Base-by-base conservation (phyloP, 192 early-diverging fungal genomes). In the Backusella macrospora region DNA sequence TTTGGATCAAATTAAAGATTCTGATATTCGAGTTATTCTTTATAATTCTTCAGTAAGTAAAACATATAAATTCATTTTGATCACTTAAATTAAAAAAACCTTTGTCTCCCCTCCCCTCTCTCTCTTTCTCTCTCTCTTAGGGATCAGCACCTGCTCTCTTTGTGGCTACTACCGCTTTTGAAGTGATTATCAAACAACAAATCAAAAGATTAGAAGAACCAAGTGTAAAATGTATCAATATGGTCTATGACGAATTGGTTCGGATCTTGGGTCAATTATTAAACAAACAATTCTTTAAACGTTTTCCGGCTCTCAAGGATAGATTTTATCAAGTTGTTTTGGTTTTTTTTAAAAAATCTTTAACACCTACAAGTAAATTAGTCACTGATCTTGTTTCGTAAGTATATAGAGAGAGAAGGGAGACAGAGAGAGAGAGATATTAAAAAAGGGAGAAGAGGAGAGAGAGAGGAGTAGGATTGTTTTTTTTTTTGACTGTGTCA, bases 151-250 rank as follows among this genome's bases (percentile, higher is more conserved):
- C 98, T 18, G 93, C 97, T 29, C 87, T 99, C 34, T 99, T 99
- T 88, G 96, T 99, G 40, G 96, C 94, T 13, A 96, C 96, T 14
- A 95, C 95, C 46, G 98, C 98, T 6, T 99, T 99, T 78, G 95
- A 97, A 83, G 93, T 96, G 21, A 94, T 99, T 49, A 94, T 99
- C 75, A 98, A 96, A 84, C 94, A 99, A 84, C 98, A 99, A 86
- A 99, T 99, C 81, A 95, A 93, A 79, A 90, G 98, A 4, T 84
- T 99, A n/a, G 98, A 99, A 82, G 97, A 99, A 43, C 98, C 98
- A 34, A 92, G 94, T 77, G 86, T 99, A 76, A 97, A 96, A 79
- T 99, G 97, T 77, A 93, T 94, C 38, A 85, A 89, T 46, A 92
- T 99, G 90, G 92, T 97, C 9, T 99, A 98, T 84, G 98, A 99